phyloP scores from a whole-genome alignment of 495 filamentous ascomycete genomes.

The Pyrenopolyporus hunteri region DNA sequence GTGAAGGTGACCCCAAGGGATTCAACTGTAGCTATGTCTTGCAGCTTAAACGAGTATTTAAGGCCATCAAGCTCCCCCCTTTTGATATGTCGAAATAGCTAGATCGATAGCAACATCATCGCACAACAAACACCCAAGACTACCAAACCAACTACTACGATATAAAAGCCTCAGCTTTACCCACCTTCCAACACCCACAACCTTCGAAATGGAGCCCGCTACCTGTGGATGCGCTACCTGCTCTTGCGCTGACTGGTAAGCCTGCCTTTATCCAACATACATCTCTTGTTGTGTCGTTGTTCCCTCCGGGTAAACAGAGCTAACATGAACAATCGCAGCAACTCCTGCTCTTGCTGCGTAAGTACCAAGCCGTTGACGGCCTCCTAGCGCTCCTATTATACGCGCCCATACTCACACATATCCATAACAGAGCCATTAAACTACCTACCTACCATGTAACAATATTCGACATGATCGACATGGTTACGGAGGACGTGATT shows the following conservation, averaged over 20 bases:
- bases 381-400: background rate
- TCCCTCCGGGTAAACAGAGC: background rate
- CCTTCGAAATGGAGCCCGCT: constrained; percentile 36
- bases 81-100: constrained; percentile 25
- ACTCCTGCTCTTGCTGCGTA: constrained; percentile 43
- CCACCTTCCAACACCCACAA: constrained; percentile 1
- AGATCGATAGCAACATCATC: constrained; percentile 17
- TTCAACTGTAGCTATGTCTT: constrained; percentile 8
- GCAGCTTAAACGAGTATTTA: constrained; percentile 30
- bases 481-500: background rate
- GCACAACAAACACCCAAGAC: constrained; percentile 10
- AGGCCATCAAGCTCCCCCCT: constrained; percentile 40
- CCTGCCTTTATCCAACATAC: background rate
- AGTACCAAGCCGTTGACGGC: constrained; percentile 13
- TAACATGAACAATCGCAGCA: constrained; percentile 25
- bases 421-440: constrained; percentile 33
- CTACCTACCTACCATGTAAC: too few relatives aligned
- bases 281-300: background rate
- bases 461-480: constrained; percentile 3
- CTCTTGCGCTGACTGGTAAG: constrained; percentile 40
- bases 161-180: constrained; percentile 27
- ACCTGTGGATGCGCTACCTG: constrained; percentile 40
- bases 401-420: constrained; percentile 30
- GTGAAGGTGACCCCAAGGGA: constrained; percentile 20
- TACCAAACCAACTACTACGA: constrained; percentile 2